Conservation (phyloP, 2,329 filamentous ascomycete species). For the Pseudogymnoascus sp. region DNA sequence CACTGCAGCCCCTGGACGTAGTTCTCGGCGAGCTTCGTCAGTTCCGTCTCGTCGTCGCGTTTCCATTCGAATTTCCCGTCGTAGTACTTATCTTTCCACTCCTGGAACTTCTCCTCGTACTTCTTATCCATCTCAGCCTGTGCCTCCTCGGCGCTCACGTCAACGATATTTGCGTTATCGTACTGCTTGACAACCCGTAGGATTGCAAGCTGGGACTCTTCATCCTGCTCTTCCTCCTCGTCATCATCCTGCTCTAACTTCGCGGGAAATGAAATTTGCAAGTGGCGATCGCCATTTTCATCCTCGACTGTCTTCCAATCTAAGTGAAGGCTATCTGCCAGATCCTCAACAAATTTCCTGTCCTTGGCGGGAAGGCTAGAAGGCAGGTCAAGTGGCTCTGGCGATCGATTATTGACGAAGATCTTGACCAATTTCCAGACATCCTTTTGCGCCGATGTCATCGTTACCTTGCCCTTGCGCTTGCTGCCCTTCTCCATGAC, state of each 20-base stretch:
- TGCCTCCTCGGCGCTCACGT: conserved; percentile 69
- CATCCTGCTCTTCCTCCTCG: conserved; percentile 66
- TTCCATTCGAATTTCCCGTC: conserved; percentile 84
- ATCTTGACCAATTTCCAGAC: conserved; percentile 76
- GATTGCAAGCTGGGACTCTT: conserved; percentile 76
- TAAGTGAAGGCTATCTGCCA: conserved; percentile 61
- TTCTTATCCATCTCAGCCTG: conserved; percentile 71
- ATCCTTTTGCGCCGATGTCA: conserved; percentile 72
- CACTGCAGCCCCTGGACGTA: conserved; percentile 97
- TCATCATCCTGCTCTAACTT: conserved; percentile 42
- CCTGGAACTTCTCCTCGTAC: conserved; percentile 81
- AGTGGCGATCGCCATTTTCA: conserved; percentile 56
- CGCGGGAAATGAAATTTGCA: conserved; percentile 50
- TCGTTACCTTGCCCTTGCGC: conserved; percentile 58
- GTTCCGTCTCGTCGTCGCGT: conserved; percentile 67
- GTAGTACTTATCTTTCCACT: conserved; percentile 96
- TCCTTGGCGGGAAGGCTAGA: conserved; percentile 68
- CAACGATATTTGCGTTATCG: conserved; percentile 79
- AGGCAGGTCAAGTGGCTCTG: conserved; percentile 64
- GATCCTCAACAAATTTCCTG: conserved; percentile 84
- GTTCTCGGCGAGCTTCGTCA: conserved; percentile 80
- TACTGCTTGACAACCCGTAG: conserved; percentile 81
- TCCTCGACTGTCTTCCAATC: conserved; percentile 56
- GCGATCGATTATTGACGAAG: conserved; percentile 63
- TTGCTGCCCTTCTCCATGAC: conserved; percentile 52